Evolutionary conservation across 2,329 filamentous ascomycete species (phyloP).

Genomic region (Davidsoniella eucalypti): DNA sequence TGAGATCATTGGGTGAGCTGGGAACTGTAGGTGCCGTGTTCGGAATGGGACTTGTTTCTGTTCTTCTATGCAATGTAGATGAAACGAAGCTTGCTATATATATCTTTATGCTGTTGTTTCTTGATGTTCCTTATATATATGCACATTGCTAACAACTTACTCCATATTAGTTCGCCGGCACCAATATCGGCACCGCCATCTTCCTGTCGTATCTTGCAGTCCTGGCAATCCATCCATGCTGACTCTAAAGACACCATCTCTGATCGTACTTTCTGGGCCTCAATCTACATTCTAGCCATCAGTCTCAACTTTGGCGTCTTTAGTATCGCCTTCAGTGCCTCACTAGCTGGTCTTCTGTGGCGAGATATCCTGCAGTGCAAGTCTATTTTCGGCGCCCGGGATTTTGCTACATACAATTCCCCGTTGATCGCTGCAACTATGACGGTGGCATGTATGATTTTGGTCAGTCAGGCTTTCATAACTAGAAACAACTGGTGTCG

Average conservation of each 20-base stretch:
- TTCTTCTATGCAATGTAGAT: slow-evolving; percentile 56
- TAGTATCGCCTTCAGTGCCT: slow-evolving; percentile 55
- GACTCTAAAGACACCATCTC: slow-evolving; percentile 32
- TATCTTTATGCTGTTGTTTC: not conserved
- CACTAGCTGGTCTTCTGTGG: slow-evolving; percentile 56
- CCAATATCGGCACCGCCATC: slow-evolving; percentile 62
- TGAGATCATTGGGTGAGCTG: slow-evolving; percentile 58
- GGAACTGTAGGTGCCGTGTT: slow-evolving; percentile 49
- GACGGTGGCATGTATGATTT: slow-evolving; percentile 43
- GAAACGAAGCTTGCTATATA: not conserved
- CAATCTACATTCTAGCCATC: slow-evolving; percentile 58
- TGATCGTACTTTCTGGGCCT: slow-evolving; percentile 54
- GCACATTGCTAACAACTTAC: not conserved
- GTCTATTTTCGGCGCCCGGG: slow-evolving; percentile 45
- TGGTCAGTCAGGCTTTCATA: slow-evolving; percentile 49
- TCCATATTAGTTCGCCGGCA: slow-evolving; percentile 47
- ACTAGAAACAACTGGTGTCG: not conserved
- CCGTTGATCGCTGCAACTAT: slow-evolving; percentile 56
- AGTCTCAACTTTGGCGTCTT: slow-evolving; percentile 64
- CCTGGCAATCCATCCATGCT: slow-evolving; percentile 45
- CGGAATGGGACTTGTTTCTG: slow-evolving; percentile 57
- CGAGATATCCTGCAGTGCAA: slow-evolving; percentile 52
- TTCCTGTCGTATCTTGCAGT: slow-evolving; percentile 53
- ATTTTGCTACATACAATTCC: slow-evolving; percentile 53
- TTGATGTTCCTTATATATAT: not conserved